Evolutionary conservation across 257 asterid species (phyloP), one percentile per base, ranked within the genome.

Genomic region (Nyctanthes arbortristis): DNA sequence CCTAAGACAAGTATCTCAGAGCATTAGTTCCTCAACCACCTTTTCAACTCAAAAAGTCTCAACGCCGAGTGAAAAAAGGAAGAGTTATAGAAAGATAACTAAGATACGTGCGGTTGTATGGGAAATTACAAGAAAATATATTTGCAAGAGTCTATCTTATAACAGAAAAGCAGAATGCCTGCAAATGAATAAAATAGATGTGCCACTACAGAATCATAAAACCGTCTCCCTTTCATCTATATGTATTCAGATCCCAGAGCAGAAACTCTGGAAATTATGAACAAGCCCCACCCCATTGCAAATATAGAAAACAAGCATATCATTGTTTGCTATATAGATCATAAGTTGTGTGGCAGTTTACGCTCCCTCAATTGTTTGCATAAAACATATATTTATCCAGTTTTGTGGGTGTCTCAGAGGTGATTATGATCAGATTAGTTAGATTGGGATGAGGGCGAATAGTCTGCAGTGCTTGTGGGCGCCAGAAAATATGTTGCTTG

Each of bases 101-200:
- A 16, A 40, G 72, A 66, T 25, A 40, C 65, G 45, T 35, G 39
- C 58, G 72, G 62, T 40, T 68, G 20, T 63, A 73, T 74, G 45
- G n/a, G 16, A 45, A 73, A 56, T 25, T 66, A 75, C 47, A 79
- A 76, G 61, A 67, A n/a, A n/a, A n/a, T n/a, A n/a, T 59, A 31
- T 56, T 79, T 39, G 63, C 33, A 66, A 71, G 70, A 69, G 63
- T 69, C 52, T 54, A 78, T 73, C 67, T 67, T 73, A 72, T 71
- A 79, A 75, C 81, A 77, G 78, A 73, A 79, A 79, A 71, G 76
- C 88, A 81, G 85, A 83, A 81, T 87, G 81, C 89, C 89, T 81
- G 85, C 83, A 82, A 85, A 70, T 69, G 75, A 73, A 71, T 78
- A 88, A 75, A 66, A 88, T 74, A 75, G 88, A 84, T 61, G 86